phyloP scores from a whole-genome alignment of 2,329 filamentous ascomycete species.

The Alternaria dauci region DNA sequence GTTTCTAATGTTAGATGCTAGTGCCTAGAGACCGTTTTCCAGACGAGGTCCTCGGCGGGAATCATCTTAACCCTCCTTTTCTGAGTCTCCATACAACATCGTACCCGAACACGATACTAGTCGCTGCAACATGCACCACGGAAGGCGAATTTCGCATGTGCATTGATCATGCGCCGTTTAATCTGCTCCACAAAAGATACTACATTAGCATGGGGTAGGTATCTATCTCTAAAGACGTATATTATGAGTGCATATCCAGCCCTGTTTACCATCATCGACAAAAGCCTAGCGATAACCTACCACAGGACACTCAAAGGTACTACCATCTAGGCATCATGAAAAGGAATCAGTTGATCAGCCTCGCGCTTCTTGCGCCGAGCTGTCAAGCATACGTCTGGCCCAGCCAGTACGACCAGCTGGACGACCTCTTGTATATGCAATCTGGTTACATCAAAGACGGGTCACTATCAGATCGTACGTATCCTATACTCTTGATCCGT shows the following conservation, averaged over 20 bases:
- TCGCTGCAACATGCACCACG: background rate
- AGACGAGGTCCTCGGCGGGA: background rate
- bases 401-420: constrained; percentile 14
- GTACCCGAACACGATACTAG: background rate
- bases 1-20: background rate
- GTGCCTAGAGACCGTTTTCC: background rate
- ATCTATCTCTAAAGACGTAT: background rate
- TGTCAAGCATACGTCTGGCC: constrained; percentile 21
- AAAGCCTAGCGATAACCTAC: background rate
- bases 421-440: constrained; percentile 16
- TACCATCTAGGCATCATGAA: background rate
- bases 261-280: background rate
- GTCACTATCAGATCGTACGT: constrained; percentile 14
- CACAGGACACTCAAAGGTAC: background rate
- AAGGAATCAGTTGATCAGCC: background rate
- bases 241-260: background rate
- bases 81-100: background rate
- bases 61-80: background rate
- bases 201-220: background rate
- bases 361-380: constrained; percentile 11
- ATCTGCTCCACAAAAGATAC: background rate
- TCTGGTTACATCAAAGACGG: constrained; percentile 7
- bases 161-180: background rate
- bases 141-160: background rate
- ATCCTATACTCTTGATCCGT: background rate